Percentiles rank a stretch among this genome's conserved stretches.
These are phyloP conservation scores for Leucosporidium yakuticum DNA, from an alignment of 768 basidiomycete genomes.

Conservation along the genomic window DNA sequence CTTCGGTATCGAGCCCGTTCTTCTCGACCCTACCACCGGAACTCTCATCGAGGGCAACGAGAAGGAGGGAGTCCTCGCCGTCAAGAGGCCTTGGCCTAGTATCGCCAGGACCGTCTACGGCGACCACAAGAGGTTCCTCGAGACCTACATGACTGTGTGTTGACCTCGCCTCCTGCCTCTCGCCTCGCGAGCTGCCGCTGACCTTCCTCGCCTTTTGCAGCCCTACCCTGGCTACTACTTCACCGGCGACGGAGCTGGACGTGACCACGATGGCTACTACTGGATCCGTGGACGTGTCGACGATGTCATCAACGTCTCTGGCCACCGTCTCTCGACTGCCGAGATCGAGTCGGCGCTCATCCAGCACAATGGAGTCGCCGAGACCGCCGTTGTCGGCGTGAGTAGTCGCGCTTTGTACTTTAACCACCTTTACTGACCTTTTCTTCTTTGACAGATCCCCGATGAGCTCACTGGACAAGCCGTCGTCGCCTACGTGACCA, in stretches of 20 bases:
- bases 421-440: constrained; percentile 31
- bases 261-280: constrained; percentile 92
- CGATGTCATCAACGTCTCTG: constrained; percentile 89
- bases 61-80: constrained; percentile 83
- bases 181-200: background rate
- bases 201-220: constrained; percentile 34
- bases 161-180: background rate
- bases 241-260: constrained; percentile 94
- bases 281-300: constrained; percentile 89
- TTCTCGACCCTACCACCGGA: constrained; percentile 79
- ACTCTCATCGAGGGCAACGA: constrained; percentile 66
- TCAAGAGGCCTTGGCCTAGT: constrained; percentile 87
- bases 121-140: constrained; percentile 81
- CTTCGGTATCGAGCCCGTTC: constrained; percentile 84
- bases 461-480: constrained; percentile 90
- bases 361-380: constrained; percentile 87
- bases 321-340: constrained; percentile 91
- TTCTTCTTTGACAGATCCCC: constrained; percentile 42
- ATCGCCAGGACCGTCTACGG: constrained; percentile 86
- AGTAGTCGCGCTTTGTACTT: constrained; percentile 65
- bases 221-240: constrained; percentile 88
- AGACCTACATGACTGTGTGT: constrained; percentile 60
- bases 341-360: constrained; percentile 98
- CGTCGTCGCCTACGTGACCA: constrained; percentile 86
- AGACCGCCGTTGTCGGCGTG: constrained; percentile 82